Evolutionary conservation across 106 monocot species (phyloP).

Genomic region (Amphibolis antarctica): DNA sequence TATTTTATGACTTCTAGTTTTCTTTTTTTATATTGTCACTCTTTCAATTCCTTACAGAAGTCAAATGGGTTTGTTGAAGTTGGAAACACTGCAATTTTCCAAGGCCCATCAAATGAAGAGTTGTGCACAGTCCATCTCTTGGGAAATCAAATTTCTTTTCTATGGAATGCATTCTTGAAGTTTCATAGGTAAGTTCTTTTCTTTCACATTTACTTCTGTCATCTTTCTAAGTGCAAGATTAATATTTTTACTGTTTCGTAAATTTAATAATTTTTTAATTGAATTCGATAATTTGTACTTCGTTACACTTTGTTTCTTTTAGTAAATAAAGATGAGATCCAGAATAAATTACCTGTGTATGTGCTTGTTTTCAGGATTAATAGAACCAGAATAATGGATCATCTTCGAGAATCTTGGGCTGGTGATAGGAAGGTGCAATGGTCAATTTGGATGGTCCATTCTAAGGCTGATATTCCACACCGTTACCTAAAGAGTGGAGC

Average conservation of each 20-base stretch:
- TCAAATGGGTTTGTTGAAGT: conserved; percentile 45
- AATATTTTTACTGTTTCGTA: no score
- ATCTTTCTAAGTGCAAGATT: neutral
- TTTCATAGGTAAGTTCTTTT: conserved; percentile 54
- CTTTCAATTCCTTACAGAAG: conserved; percentile 34
- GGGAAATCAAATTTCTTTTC: conserved; percentile 59
- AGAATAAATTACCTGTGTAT: no score
- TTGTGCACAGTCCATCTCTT: conserved; percentile 49
- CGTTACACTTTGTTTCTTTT: no score
- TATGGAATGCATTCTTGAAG: conserved; percentile 92
- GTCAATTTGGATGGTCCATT: conserved; percentile 99
- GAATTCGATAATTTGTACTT: neutral
- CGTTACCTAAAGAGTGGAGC: conserved; percentile 69
- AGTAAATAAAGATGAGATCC: no score
- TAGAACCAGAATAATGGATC: conserved; percentile 50
- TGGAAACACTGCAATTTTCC: conserved; percentile 47
- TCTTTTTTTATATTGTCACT: conserved; percentile 1
- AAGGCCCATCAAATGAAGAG: conserved; percentile 67
- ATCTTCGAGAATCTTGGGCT: conserved; percentile 62
- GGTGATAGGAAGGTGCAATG: conserved; percentile 82
- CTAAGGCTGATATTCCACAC: conserved; percentile 77
- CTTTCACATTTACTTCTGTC: neutral
- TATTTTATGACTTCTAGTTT: neutral
- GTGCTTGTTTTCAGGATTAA: conserved; percentile 32
- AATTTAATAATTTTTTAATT: neutral